phyloP scores from a whole-genome alignment of 495 filamentous ascomycete species.

The Symbiotaphrina buchneri region DNA sequence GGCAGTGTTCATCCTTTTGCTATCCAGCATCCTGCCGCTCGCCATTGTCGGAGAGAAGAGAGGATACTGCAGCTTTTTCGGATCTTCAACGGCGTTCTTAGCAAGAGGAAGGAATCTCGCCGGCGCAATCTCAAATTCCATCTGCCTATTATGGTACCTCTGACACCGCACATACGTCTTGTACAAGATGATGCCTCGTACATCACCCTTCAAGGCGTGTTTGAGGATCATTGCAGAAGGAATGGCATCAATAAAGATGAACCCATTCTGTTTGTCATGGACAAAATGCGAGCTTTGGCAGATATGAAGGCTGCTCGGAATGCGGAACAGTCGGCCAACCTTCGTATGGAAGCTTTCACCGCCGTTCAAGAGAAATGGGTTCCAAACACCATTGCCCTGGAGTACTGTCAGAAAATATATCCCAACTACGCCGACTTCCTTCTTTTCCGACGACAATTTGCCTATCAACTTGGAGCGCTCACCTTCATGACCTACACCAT shows the following conservation, averaged over 20 bases:
- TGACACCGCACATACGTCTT: constrained; percentile 80
- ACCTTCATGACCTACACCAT: constrained; percentile 98
- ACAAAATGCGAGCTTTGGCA: constrained; percentile 57
- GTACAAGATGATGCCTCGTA: constrained; percentile 90
- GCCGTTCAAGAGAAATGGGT: constrained; percentile 87
- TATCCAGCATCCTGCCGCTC: constrained; percentile 81
- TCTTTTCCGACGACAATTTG: constrained; percentile 90
- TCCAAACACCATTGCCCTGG: constrained; percentile 50
- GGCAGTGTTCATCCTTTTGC: constrained; percentile 88
- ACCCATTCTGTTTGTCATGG: constrained; percentile 83
- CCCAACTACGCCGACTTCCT: constrained; percentile 87
- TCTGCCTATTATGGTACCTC: constrained; percentile 78
- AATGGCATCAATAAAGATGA: constrained; percentile 81
- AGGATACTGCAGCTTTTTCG: constrained; percentile 92
- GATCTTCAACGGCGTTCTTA: constrained; percentile 78
- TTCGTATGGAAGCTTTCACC: constrained; percentile 62
- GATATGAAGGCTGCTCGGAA: constrained; percentile 27
- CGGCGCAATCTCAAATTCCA: constrained; percentile 90
- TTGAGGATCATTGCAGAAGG: constrained; percentile 82
- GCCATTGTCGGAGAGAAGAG: constrained; percentile 83
- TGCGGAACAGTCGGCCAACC: constrained; percentile 39
- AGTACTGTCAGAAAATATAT: constrained; percentile 80
- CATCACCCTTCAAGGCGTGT: constrained; percentile 81
- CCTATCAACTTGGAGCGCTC: constrained; percentile 85
- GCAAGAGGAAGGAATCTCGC: constrained; percentile 82